Percentiles rank a stretch among this genome's conserved stretches.
Conservation (phyloP, 345 rosid genomes). For the Linum lewisii region DNA sequence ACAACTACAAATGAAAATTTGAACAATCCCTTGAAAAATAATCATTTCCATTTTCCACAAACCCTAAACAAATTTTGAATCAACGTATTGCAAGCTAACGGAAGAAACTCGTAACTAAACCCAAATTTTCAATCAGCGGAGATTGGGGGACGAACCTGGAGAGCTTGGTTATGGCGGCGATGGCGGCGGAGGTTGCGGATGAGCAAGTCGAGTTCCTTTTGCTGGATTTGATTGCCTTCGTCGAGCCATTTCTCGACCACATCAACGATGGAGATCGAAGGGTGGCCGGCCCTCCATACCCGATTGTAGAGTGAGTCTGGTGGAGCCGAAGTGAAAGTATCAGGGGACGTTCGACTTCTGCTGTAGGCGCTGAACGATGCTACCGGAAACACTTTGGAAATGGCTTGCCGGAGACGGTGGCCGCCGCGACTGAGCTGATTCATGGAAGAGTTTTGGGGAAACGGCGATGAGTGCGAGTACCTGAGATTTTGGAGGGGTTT, state of each 20-base stretch:
- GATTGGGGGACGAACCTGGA: conserved; percentile 7
- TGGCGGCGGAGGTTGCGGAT: conserved; percentile 4
- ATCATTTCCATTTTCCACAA: too few relatives aligned
- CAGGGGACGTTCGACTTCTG: not conserved
- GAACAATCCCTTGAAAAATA: too few relatives aligned
- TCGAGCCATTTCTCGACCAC: conserved; percentile 12
- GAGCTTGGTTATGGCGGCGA: conserved; percentile 7
- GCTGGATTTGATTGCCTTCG: not conserved
- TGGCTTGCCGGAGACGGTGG: not conserved
- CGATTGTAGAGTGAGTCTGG: conserved; percentile 3
- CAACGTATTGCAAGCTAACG: too few relatives aligned
- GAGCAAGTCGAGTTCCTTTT: not conserved
- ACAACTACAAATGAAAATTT: too few relatives aligned
- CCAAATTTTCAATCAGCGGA: too few relatives aligned
- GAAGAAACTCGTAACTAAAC: too few relatives aligned
- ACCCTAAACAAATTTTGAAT: too few relatives aligned
- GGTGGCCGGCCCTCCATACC: conserved; percentile 3
- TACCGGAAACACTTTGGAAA: not conserved
- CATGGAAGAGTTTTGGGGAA: not conserved
- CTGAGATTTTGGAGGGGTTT: too few relatives aligned
- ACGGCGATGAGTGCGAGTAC: too few relatives aligned
- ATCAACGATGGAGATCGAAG: conserved; percentile 4
- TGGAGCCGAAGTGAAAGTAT: not conserved
- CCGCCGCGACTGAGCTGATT: not conserved
- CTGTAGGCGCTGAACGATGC: not conserved